Conservation (phyloP, 768 basidiomycete genomes). For the Polyporus arcularius region DNA sequence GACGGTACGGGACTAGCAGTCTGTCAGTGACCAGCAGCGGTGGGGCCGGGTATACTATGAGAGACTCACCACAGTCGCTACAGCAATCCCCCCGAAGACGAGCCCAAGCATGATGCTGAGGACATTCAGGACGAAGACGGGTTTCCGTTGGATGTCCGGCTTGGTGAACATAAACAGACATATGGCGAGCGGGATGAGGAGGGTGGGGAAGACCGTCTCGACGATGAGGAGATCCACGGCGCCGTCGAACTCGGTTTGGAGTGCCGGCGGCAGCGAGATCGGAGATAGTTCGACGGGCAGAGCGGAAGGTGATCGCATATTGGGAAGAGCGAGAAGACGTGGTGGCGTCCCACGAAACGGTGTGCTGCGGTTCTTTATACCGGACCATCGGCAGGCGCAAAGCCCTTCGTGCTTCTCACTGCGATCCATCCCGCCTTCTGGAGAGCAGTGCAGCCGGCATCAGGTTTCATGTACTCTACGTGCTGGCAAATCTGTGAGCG, state of each 20-base stretch:
- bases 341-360: no score
- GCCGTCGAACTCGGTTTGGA: background rate
- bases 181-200: background rate
- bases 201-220: background rate
- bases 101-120: conserved; percentile 12
- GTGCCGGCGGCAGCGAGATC: no score
- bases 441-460: no score
- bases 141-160: conserved; percentile 17
- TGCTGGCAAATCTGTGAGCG: no score
- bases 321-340: no score
- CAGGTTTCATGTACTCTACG: no score
- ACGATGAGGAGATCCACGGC: background rate
- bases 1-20: background rate
- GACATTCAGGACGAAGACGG: conserved; percentile 28
- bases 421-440: no score
- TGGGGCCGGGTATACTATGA: background rate
- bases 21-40: background rate
- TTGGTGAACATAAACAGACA: conserved; percentile 28
- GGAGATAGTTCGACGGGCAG: no score
- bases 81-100: background rate
- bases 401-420: no score
- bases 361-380: no score
- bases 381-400: no score
- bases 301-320: no score
- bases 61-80: conserved; percentile 1